These are phyloP conservation scores for Phytophthora fragariae DNA, from an alignment of 352 stramenopile genomes.

Conservation along the genomic window DNA sequence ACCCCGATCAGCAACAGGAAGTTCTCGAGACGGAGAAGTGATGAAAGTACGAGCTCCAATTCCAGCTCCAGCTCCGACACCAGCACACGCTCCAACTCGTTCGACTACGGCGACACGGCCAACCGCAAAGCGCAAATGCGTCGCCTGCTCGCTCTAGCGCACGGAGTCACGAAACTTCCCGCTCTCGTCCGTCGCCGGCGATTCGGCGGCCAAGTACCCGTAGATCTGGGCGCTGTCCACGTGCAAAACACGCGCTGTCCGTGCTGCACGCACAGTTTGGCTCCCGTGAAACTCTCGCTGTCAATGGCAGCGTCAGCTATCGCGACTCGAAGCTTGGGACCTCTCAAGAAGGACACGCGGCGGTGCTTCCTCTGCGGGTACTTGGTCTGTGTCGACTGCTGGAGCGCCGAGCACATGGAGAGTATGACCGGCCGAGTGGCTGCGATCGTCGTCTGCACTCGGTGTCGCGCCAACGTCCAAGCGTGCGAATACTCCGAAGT, in stretches of 20 bases:
- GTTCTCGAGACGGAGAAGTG: not conserved
- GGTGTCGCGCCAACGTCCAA: constrained; percentile 21
- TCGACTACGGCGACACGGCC: not conserved
- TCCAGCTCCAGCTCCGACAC: not conserved
- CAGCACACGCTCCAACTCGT: not conserved
- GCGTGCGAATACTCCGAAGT: constrained; percentile 36
- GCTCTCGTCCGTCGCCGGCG: constrained; percentile 32
- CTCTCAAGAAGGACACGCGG: constrained; percentile 28
- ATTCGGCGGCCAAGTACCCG: constrained; percentile 34
- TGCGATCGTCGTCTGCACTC: constrained; percentile 28
- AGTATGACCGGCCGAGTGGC: constrained; percentile 20
- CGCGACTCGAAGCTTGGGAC: constrained; percentile 9
- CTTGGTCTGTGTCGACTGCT: constrained; percentile 33
- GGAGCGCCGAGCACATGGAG: constrained; percentile 34
- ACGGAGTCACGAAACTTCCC: constrained; percentile 30
- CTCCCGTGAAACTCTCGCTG: constrained; percentile 30
- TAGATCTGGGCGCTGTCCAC: constrained; percentile 18
- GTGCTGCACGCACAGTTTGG: constrained; percentile 40
- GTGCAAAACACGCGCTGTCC: constrained; percentile 30
- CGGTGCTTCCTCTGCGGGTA: constrained; percentile 35
- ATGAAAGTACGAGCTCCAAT: not conserved
- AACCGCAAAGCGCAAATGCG: constrained; percentile 27
- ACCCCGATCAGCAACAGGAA: not conserved
- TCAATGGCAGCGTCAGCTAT: constrained; percentile 24
- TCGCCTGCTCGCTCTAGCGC: constrained; percentile 27